Evolutionary conservation across 1,284 basidiomycete genomes (phyloP).

Genomic region (Microbotryum intermedium): DNA sequence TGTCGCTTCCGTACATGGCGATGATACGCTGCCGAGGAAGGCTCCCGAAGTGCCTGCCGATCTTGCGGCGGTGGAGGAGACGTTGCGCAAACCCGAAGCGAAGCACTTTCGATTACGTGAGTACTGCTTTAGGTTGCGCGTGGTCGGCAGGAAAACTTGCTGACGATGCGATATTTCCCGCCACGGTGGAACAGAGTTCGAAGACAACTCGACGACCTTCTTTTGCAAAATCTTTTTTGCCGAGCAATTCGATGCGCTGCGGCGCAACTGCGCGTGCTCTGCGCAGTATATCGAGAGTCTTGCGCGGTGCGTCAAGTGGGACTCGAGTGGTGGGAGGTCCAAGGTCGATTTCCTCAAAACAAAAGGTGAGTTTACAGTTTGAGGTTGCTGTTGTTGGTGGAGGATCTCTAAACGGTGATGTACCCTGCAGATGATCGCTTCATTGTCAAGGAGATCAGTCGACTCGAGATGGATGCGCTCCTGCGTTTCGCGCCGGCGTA

Average conservation of each 20-base stretch:
- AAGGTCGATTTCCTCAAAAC: constrained; percentile 96
- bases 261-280: constrained; percentile 85
- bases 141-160: neutral
- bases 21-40: too few species aligned
- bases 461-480: constrained; percentile 86
- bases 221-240: constrained; percentile 93
- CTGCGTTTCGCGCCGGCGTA: constrained; percentile 96
- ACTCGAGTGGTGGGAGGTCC: constrained; percentile 90
- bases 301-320: constrained; percentile 91
- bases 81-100: constrained; percentile 28
- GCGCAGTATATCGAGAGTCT: constrained; percentile 88
- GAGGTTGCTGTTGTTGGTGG: neutral
- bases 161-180: neutral
- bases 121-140: neutral
- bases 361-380: constrained; percentile 50
- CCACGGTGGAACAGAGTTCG: constrained; percentile 3
- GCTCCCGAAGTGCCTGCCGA: too few species aligned
- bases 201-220: constrained; percentile 52
- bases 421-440: constrained; percentile 78
- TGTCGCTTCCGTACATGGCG: neutral
- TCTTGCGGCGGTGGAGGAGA: constrained; percentile 25
- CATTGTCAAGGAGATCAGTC: constrained; percentile 93
- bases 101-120: constrained; percentile 5
- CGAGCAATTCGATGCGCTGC: constrained; percentile 91
- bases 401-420: neutral